Percentiles rank a stretch among this genome's conserved stretches.
Conservation (phyloP, 768 basidiomycete genomes). For the Coprinellus micaceus region DNA sequence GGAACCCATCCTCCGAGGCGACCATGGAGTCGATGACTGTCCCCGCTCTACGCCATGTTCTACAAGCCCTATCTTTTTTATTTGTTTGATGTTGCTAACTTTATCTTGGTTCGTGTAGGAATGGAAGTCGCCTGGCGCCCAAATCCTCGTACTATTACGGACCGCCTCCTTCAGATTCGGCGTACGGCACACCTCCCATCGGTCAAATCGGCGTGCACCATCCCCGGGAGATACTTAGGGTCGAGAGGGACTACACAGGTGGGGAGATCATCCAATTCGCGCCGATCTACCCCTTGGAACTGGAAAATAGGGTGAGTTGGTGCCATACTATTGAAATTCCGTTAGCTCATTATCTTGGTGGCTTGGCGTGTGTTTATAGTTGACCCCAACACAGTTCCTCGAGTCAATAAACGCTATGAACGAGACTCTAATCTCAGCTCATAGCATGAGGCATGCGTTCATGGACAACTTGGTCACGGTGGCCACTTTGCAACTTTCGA, state of each 20-base stretch:
- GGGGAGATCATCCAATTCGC: constrained; percentile 92
- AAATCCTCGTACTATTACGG: constrained; percentile 84
- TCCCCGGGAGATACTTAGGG: constrained; percentile 85
- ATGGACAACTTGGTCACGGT: constrained; percentile 79
- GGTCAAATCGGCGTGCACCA: constrained; percentile 88
- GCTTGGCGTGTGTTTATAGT: constrained; percentile 39
- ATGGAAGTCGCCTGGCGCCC: constrained; percentile 54
- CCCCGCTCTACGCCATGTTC: no score
- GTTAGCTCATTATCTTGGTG: not conserved
- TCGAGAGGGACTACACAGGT: constrained; percentile 89
- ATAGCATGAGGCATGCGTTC: constrained; percentile 68
- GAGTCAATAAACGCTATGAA: constrained; percentile 92
- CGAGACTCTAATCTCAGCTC: constrained; percentile 79
- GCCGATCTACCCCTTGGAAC: constrained; percentile 83
- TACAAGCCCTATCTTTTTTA: no score
- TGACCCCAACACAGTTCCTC: constrained; percentile 86
- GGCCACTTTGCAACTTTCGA: constrained; percentile 76
- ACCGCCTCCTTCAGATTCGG: constrained; percentile 70
- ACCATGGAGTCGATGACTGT: no score
- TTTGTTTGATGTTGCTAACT: not conserved
- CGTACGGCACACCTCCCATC: constrained; percentile 74
- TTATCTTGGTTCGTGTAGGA: constrained; percentile 17
- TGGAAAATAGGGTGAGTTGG: constrained; percentile 81
- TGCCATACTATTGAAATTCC: not conserved
- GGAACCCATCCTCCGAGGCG: no score